Conservation (phyloP, 108 stramenopile genomes). For the Pseudonitzschia multiseries region DNA sequence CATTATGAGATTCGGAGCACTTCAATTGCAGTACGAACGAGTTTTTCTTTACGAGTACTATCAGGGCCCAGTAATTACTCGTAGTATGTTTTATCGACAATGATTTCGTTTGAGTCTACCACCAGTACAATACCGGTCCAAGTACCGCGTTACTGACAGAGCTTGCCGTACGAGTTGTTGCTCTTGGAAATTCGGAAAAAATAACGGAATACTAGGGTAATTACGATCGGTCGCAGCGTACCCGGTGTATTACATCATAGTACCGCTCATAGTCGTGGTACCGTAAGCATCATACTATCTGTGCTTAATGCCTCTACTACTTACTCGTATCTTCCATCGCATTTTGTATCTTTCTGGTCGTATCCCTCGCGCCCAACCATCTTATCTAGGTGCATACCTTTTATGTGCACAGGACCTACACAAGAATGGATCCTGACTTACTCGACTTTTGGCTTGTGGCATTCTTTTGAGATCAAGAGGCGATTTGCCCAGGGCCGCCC, state of each 20-base stretch:
- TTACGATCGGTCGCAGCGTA: not conserved
- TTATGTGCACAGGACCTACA: not conserved
- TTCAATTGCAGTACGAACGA: not conserved
- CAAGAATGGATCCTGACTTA: not conserved
- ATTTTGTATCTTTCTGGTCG: not conserved
- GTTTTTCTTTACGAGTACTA: no score
- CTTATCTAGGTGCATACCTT: not conserved
- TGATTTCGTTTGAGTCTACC: not conserved
- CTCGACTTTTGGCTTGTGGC: no score
- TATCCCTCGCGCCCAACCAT: not conserved
- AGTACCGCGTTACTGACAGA: not conserved
- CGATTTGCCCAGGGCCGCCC: no score
- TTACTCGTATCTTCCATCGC: not conserved
- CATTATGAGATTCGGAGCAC: not conserved
- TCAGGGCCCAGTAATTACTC: not conserved
- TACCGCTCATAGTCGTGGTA: not conserved
- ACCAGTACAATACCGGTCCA: not conserved
- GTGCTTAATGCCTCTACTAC: not conserved
- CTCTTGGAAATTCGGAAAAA: not conserved
- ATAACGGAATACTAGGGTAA: not conserved
- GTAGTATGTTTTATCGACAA: not conserved
- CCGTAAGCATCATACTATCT: not conserved
- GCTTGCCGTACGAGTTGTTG: no score
- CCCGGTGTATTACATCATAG: not conserved
- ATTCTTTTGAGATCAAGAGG: no score